Conservation (phyloP, 1,284 basidiomycete genomes). For the Papiliotrema laurentii region DNA sequence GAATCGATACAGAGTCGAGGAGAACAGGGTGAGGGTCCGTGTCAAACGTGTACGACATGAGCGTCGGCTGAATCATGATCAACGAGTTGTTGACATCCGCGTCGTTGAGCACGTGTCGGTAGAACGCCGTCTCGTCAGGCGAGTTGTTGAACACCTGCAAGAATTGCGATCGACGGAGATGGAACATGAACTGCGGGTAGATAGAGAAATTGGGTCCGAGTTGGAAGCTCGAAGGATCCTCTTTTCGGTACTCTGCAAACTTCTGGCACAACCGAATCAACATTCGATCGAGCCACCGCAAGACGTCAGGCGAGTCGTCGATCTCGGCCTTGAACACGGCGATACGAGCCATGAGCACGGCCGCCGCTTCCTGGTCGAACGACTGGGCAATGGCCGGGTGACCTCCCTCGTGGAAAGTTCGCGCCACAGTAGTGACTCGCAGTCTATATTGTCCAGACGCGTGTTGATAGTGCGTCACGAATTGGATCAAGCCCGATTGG, state of each 20-base stretch:
- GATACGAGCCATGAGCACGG: constrained; percentile 97
- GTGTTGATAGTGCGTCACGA: constrained; percentile 98
- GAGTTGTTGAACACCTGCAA: constrained; percentile 99
- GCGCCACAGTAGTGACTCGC: constrained; percentile 92
- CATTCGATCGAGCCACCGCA: constrained; percentile 98
- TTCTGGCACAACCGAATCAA: constrained; percentile 97
- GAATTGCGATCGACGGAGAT: constrained; percentile 94
- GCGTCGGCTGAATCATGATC: constrained; percentile 99
- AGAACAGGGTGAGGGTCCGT: constrained; percentile 84
- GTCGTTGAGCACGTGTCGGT: constrained; percentile 91
- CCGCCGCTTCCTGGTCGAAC: constrained; percentile 98
- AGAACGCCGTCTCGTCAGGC: constrained; percentile 98
- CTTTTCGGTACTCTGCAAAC: constrained; percentile 98
- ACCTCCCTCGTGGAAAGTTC: constrained; percentile 95
- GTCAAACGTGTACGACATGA: constrained; percentile 98
- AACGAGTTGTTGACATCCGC: constrained; percentile 99
- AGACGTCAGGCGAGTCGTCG: constrained; percentile 94
- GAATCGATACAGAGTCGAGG: constrained; percentile 95
- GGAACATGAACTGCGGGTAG: constrained; percentile 99
- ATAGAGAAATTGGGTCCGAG: constrained; percentile 95
- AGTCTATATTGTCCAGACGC: constrained; percentile 89
- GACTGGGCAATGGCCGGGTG: constrained; percentile 87
- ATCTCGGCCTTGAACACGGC: constrained; percentile 99
- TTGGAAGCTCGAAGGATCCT: constrained; percentile 92
- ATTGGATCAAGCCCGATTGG: constrained; percentile 93